These are phyloP conservation scores for Salix koriyanagi DNA, from an alignment of 345 rosid species.

Conservation along the genomic window DNA sequence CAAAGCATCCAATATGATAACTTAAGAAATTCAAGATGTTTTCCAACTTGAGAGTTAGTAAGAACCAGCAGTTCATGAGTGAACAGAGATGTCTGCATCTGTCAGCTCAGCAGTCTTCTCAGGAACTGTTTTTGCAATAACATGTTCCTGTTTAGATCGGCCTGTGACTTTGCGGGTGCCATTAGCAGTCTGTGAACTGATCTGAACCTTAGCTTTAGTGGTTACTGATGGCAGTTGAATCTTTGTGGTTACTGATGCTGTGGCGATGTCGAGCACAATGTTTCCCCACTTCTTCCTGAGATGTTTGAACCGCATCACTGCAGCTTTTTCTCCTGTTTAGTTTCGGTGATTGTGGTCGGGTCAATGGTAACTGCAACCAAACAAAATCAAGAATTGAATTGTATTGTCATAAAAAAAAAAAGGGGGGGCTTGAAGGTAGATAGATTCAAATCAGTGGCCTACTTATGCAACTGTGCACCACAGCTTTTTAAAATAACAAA, in stretches of 20 bases:
- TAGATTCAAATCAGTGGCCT: not conserved
- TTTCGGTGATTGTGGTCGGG: constrained; percentile 58
- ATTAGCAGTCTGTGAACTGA: constrained; percentile 30
- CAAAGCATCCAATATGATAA: constrained; percentile 20
- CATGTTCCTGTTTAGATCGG: constrained; percentile 38
- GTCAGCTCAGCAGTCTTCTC: constrained; percentile 30
- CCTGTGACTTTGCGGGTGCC: constrained; percentile 44
- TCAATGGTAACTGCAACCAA: constrained; percentile 66
- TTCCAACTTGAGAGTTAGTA: constrained; percentile 25
- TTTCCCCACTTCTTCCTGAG: constrained; percentile 49
- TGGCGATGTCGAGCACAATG: constrained; percentile 59
- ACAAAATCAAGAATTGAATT: constrained; percentile 12
- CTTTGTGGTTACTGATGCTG: constrained; percentile 53
- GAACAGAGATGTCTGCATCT: constrained; percentile 29
- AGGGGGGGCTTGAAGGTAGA: not conserved
- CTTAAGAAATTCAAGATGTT: constrained; percentile 17
- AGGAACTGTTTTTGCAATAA: constrained; percentile 32
- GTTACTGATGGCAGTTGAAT: constrained; percentile 10
- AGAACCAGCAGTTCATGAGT: constrained; percentile 37
- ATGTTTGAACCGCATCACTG: constrained; percentile 48
- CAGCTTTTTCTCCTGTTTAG: constrained; percentile 78
- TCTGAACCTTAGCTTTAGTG: constrained; percentile 30
- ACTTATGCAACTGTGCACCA: not conserved
- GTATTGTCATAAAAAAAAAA: not conserved
- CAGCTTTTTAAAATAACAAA: not conserved